Evolutionary conservation across 1,284 basidiomycete species (phyloP), one percentile per base, ranked within the genome.

Genomic region (Grifola frondosa): DNA sequence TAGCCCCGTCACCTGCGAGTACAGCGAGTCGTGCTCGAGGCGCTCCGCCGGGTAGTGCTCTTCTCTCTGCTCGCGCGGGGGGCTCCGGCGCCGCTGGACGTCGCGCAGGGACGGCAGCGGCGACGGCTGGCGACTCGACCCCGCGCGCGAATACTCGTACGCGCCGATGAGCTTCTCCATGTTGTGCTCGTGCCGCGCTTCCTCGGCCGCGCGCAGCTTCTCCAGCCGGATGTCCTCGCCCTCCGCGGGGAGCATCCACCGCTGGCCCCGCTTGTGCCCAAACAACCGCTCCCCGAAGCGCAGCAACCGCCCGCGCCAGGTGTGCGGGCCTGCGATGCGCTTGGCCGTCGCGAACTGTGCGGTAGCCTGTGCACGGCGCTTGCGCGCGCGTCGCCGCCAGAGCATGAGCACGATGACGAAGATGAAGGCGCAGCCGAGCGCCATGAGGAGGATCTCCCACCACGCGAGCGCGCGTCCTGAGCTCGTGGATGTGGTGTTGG

Each of bases 361-460:
- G 2, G 88, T 91, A 30, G 68, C 68, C 57, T 83, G 72, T 12
- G 75, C 77, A 17, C 88, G 78, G 57, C 76, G 73, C 57, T 80
- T 82, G 60, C 80, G 77, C 30, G 79, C 79, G 30, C 76, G 78
- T 22, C 84, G 74, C 29, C 88, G 78, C 78, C 81, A 88, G 54
- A 73, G 73, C 66, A 79, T 73, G 43, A 90, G 54, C 49, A 87
- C 59, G 30, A 77, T 63, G 28, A 88, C 46, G 60, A 88, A 84
- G 61, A 91, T 82, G 65, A 88, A 84, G 10, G 82, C 80, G 59
- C 84, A 87, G 6, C 88, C 88, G 23, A 88, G 74, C 1, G 82
- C 71, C 84, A 90, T 89, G 46, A 91, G 74, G 30, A 89, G 70
- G 51, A 89, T 89, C 64, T 90, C 72, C 88, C 88, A 91, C 85